Evolutionary conservation across 2,329 filamentous ascomycete genomes (phyloP).

Genomic region (Exophiala xenobiotica): DNA sequence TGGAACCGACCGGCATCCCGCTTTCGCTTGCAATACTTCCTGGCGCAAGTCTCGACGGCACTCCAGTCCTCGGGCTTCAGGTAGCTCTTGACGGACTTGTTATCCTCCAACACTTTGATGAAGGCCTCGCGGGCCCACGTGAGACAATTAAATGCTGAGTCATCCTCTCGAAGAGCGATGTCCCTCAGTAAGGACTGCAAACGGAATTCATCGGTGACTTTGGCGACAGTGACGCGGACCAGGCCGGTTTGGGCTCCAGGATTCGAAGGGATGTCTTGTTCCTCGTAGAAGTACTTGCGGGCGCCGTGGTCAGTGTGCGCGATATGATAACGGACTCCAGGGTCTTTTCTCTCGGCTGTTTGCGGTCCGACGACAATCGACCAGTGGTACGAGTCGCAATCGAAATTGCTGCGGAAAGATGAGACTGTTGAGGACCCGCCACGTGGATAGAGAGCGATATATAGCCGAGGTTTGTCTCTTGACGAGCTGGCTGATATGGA

Average conservation of each 20-base stretch:
- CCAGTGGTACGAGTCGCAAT: constrained; percentile 31
- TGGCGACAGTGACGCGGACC: constrained; percentile 26
- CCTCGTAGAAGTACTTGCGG: constrained; percentile 25
- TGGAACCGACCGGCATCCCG: constrained; percentile 24
- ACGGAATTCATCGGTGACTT: constrained; percentile 27
- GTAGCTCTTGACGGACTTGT: constrained; percentile 23
- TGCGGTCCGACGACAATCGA: constrained; percentile 26
- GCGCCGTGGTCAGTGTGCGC: constrained; percentile 20
- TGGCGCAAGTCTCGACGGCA: constrained; percentile 25
- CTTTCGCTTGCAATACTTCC: constrained; percentile 30
- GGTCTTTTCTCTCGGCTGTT: constrained; percentile 17
- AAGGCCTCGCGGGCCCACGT: constrained; percentile 29
- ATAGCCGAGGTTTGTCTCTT: constrained; percentile 28
- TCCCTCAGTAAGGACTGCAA: constrained; percentile 23
- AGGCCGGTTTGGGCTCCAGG: constrained; percentile 19
- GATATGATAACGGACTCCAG: constrained; percentile 27
- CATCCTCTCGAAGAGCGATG: constrained; percentile 13
- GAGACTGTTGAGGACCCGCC: constrained; percentile 23
- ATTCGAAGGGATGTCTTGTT: constrained; percentile 26
- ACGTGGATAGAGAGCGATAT: constrained; percentile 27
- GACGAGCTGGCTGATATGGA: constrained; percentile 23
- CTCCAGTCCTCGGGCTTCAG: constrained; percentile 27
- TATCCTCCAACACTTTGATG: constrained; percentile 20
- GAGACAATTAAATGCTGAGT: constrained; percentile 27
- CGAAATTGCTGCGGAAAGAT: constrained; percentile 23